phyloP scores from a whole-genome alignment of 176 grass and related monocot genomes.

The Carex myosuroides region DNA sequence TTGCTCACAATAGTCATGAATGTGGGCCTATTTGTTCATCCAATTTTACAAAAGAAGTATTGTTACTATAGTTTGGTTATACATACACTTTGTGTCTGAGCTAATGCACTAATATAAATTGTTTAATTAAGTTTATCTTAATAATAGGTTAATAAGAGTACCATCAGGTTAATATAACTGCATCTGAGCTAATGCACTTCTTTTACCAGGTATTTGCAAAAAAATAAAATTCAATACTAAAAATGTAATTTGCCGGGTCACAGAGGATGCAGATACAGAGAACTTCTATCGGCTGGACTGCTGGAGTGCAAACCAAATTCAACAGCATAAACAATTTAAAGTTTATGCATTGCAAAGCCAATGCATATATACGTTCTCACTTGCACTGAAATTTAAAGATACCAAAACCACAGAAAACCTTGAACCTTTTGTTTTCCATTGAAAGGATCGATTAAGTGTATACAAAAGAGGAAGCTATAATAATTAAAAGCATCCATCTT shows the following conservation, averaged over 20 bases:
- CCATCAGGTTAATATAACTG: neutral
- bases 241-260: neutral
- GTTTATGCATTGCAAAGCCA: neutral
- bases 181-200: neutral
- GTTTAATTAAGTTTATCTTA: too few relatives aligned
- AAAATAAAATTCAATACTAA: neutral
- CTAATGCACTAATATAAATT: too few relatives aligned
- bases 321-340: neutral
- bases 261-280: neutral
- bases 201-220: neutral
- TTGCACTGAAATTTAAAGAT: neutral
- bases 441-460: neutral
- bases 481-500: neutral
- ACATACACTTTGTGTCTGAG: neutral
- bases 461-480: neutral
- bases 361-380: neutral
- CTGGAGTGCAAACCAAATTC: neutral
- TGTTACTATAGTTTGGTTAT: neutral
- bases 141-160: neutral
- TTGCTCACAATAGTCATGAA: constrained; percentile 44
- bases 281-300: neutral
- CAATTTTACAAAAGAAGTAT: neutral
- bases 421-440: neutral
- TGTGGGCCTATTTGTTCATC: constrained; percentile 58
- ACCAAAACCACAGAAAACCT: neutral